Evolutionary conservation across 164 flowering plant species (phyloP), one percentile per base, ranked within the genome.

Genomic region (Taxillus chinensis): DNA sequence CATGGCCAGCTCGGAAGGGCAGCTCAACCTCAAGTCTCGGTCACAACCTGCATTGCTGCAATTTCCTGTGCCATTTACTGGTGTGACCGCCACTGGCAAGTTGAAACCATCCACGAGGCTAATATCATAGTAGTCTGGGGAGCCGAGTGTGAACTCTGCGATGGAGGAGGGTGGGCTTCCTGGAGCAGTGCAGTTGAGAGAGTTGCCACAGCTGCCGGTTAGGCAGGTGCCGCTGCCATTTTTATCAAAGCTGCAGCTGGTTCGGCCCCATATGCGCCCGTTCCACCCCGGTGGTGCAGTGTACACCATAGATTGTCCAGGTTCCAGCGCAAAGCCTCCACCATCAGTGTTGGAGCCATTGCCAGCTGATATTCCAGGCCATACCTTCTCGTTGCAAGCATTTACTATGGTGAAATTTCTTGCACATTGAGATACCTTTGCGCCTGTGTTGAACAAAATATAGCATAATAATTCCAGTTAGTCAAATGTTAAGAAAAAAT

Each of bases 81-180:
- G 68, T 0, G 43, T 8, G 1, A 75, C 58, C 0, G 51, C 58
- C 2, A 79, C 53, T 1, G 78, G 78, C 45, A 79, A 6, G 49
- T 79, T 79, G 50, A 74, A 76, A 0, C 82, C 78, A 15, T 76
- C 78, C 1, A 71, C 76, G 43, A 74, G 72, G 70, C 74, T 71
- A 11, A 79, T 72, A 50, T 73, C 78, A 15, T 71, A 76, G 41
- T 45, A 71, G 41, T 76, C 76, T 5, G 16, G 40, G 1, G 57
- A 50, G 2, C 61, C 68, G 5, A 78, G 68, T 17, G 73, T 68
- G 12, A 75, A 73, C 11, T 78, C 82, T 0, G 79, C 77, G 41
- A 78, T 67, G 1, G 81, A 39, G 37, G 48, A 60, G 0, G 79
- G 79, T 8, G 60, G 68, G 45, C 16, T 52, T 2, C 79, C 73